Base-by-base conservation (phyloP, 768 basidiomycete genomes). In the Lactifluus hygrophoroides region DNA sequence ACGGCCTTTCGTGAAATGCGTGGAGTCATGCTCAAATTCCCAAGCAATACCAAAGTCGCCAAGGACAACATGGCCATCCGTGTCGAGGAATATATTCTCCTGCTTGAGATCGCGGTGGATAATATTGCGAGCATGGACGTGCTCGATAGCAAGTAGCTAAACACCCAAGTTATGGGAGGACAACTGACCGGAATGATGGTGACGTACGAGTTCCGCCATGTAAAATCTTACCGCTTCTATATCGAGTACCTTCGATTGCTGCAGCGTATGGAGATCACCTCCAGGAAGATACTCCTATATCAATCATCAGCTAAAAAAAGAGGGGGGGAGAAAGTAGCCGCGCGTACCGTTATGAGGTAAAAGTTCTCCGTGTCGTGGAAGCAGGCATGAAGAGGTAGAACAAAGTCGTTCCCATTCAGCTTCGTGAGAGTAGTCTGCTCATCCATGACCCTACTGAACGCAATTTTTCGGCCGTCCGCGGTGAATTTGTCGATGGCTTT, bases 101-200 rank as follows among this genome's bases (percentile, higher is more conserved):
- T 95, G 96, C 69, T 98, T 99, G 74, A 99, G 95, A 73, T 99
- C 96, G 56, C 96, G 90, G 71, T 99, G 96, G 49, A 99, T 95
- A 69, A 99, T 98, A 23, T 94, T 94, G 67, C 96, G 92, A 67
- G 88, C 83, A 69, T 99, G 96, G 2, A 98, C 93, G 7, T 58
- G 40, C 23, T 60, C 61, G n/a, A 63, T 51, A 19, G 61, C 58
- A 46, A 63, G 48, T 10, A 62, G 58, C 61, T 62, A 13, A 21
- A 9, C 16, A n/a, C 10, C 2, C 6, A n/a, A 13, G 8, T 58
- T 11, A 51, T 19, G 37, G 19, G 25, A 19, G 25, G 23, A 3
- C 4, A 5, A 9, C 4, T 16, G 3, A 27, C 17, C 2, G 19
- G 27, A n/a, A 45, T 17, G 28, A 56, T 4, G 5, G 21, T 21